Percentiles rank a stretch among this genome's conserved stretches.
These are phyloP conservation scores for Scutellaria barbata DNA, from an alignment of 257 asterid genomes.

Conservation along the genomic window DNA sequence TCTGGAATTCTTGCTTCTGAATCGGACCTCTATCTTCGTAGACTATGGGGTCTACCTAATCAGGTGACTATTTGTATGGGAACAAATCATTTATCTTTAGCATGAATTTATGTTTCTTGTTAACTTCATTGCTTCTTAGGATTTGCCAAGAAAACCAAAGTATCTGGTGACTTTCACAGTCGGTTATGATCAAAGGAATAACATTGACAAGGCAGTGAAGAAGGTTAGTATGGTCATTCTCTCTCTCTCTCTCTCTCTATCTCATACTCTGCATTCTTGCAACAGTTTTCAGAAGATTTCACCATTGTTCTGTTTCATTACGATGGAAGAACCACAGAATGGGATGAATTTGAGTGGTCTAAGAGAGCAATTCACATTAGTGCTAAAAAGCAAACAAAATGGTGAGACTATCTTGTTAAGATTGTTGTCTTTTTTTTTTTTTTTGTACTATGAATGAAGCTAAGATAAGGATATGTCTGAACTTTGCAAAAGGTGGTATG, in stretches of 20 bases:
- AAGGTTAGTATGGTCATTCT: slow-evolving; percentile 47
- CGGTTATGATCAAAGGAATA: slow-evolving; percentile 59
- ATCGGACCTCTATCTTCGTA: slow-evolving; percentile 68
- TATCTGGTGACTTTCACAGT: slow-evolving; percentile 76
- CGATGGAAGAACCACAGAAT: slow-evolving; percentile 67
- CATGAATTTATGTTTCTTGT: slow-evolving; percentile 17
- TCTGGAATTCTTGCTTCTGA: slow-evolving; percentile 63
- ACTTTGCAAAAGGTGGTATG: slow-evolving; percentile 68
- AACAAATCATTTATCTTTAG: not conserved
- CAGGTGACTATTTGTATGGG: slow-evolving; percentile 48
- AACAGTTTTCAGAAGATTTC: slow-evolving; percentile 69
- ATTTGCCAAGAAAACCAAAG: slow-evolving; percentile 55
- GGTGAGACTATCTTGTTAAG: slow-evolving; percentile 41
- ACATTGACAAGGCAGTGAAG: slow-evolving; percentile 68
- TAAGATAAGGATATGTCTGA: slow-evolving; percentile 12
- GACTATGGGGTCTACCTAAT: slow-evolving; percentile 80
- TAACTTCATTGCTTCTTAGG: slow-evolving; percentile 42
- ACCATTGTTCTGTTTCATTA: slow-evolving; percentile 70
- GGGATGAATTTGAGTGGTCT: slow-evolving; percentile 82
- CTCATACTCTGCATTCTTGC: slow-evolving; percentile 21
- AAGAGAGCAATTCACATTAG: slow-evolving; percentile 69
- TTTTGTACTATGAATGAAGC: not conserved
- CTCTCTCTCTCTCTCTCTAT: slow-evolving; percentile 9
- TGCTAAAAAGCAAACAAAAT: slow-evolving; percentile 69
- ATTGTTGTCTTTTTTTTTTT: not conserved